Conservation (phyloP, 192 early-diverging fungal species). For the Umbelopsis sp. region DNA sequence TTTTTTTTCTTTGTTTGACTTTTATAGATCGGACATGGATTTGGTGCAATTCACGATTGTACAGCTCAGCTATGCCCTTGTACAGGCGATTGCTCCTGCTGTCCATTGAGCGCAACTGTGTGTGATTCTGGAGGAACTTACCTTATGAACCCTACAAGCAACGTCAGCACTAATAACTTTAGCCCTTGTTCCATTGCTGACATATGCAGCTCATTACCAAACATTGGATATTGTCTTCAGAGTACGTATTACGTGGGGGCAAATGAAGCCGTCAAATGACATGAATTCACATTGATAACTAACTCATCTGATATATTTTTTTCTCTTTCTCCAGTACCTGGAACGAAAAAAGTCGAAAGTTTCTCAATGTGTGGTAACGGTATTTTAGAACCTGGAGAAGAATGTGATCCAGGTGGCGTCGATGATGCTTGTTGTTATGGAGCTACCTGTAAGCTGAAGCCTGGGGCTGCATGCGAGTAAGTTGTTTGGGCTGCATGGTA, state of each 20-base stretch:
- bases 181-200: conserved; percentile 64
- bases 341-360: conserved; percentile 35
- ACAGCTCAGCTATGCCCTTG: conserved; percentile 63
- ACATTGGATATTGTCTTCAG: conserved; percentile 39
- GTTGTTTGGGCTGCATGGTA: not conserved
- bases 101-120: conserved; percentile 67
- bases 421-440: conserved; percentile 80
- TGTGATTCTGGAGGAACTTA: conserved; percentile 67
- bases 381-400: conserved; percentile 83
- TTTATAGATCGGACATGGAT: conserved; percentile 74
- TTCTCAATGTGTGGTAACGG: conserved; percentile 94
- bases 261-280: conserved; percentile 15
- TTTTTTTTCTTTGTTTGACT: too few species aligned
- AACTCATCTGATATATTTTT: not conserved
- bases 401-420: conserved; percentile 88
- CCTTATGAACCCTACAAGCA: conserved; percentile 80
- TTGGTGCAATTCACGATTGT: conserved; percentile 93
- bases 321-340: conserved; percentile 33
- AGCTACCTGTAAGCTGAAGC: conserved; percentile 77
- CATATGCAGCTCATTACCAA: conserved; percentile 51
- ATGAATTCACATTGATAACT: not conserved
- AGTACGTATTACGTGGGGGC: conserved; percentile 36
- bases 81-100: conserved; percentile 51
- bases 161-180: conserved; percentile 63
- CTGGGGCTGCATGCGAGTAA: conserved; percentile 70